Percentiles rank a stretch among this genome's conserved stretches.
Conservation (phyloP, 495 filamentous ascomycete genomes). For the Tetracladium marchalianum region DNA sequence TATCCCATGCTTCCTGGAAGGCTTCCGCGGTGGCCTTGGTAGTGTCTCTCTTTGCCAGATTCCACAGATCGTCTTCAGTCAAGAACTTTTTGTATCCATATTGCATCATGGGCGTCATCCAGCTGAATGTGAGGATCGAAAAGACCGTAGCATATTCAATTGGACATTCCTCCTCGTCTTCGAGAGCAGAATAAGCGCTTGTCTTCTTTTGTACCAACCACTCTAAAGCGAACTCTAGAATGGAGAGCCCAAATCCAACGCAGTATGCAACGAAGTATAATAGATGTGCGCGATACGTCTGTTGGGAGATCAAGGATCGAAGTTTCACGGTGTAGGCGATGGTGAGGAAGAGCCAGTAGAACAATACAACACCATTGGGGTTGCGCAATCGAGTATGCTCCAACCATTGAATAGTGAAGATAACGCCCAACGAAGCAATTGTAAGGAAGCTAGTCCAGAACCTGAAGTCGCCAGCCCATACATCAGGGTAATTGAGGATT, state of each 20-base stretch:
- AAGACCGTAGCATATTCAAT: constrained; percentile 92
- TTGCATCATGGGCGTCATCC: constrained; percentile 99
- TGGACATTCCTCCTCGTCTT: constrained; percentile 87
- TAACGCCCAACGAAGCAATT: constrained; percentile 66
- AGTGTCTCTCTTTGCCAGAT: constrained; percentile 68
- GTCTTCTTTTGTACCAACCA: constrained; percentile 85
- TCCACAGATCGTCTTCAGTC: constrained; percentile 96
- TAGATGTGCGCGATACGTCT: constrained; percentile 51
- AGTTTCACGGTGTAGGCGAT: constrained; percentile 77
- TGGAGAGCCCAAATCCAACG: constrained; percentile 60
- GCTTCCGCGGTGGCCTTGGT: constrained; percentile 55
- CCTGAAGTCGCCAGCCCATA: constrained; percentile 75
- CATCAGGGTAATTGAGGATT: constrained; percentile 55
- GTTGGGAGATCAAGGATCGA: constrained; percentile 73
- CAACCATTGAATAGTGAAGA: constrained; percentile 81
- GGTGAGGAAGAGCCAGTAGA: constrained; percentile 91
- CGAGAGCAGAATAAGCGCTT: constrained; percentile 71
- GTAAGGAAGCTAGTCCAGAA: constrained; percentile 81
- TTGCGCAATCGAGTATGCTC: constrained; percentile 85
- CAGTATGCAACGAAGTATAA: constrained; percentile 75
- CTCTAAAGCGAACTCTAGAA: constrained; percentile 72
- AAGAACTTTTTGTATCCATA: constrained; percentile 86
- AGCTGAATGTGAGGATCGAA: constrained; percentile 87
- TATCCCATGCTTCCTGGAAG: constrained; percentile 68
- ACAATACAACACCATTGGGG: constrained; percentile 85